phyloP scores from a whole-genome alignment of 129 eudicot genomes.

The Centaurea solstitialis region DNA sequence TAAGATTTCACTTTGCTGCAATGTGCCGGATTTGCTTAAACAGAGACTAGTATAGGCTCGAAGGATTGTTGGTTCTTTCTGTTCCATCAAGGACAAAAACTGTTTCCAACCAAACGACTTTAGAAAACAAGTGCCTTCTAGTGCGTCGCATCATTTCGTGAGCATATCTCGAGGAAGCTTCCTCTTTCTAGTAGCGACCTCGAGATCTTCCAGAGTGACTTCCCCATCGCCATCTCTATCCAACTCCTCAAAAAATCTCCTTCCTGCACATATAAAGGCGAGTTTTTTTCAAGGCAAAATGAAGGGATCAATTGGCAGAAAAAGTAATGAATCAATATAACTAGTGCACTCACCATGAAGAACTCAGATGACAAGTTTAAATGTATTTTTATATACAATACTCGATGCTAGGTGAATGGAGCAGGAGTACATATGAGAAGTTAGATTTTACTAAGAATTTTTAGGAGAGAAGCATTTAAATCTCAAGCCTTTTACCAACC shows the following conservation, averaged over 20 bases:
- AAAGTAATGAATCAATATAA: background rate
- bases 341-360: background rate
- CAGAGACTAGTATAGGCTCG: slow-evolving; percentile 93
- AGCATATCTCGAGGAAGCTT: slow-evolving; percentile 92
- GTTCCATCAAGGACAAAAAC: slow-evolving; percentile 92
- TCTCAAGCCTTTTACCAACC: no score
- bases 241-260: slow-evolving; percentile 84
- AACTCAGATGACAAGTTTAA: slow-evolving; percentile 1
- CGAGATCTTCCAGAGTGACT: slow-evolving; percentile 92
- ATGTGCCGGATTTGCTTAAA: slow-evolving; percentile 91
- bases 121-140: slow-evolving; percentile 80
- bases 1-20: slow-evolving; percentile 87
- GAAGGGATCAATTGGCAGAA: slow-evolving; percentile 4
- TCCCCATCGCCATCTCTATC: slow-evolving; percentile 96
- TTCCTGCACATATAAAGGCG: slow-evolving; percentile 46
- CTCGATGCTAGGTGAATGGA: no score
- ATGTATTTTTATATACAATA: background rate
- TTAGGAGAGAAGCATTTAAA: no score
- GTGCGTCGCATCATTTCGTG: slow-evolving; percentile 84
- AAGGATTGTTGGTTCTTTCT: slow-evolving; percentile 91
- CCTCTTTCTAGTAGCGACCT: slow-evolving; percentile 80
- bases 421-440: no score
- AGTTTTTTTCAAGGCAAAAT: background rate
- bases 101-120: slow-evolving; percentile 98
- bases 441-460: no score